A percentile compares a stretch with the other conserved stretches of the same genome.
These are phyloP conservation scores for Leccinum uliginosum DNA, from an alignment of 768 basidiomycete species.

Conservation along the genomic window DNA sequence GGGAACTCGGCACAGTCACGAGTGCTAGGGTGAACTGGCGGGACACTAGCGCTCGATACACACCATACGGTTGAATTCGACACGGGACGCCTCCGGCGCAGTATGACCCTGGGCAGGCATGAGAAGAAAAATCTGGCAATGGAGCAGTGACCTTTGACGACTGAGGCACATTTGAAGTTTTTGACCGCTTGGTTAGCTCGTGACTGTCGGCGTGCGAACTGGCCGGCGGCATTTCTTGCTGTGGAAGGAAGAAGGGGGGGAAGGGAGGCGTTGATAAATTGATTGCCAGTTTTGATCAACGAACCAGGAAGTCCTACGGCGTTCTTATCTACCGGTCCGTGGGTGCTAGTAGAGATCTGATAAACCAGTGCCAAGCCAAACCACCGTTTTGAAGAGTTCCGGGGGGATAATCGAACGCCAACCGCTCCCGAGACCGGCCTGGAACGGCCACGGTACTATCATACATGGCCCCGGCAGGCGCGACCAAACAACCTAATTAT, in stretches of 20 bases:
- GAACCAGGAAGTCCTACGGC: background rate
- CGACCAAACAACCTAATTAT: background rate
- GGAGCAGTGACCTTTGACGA: background rate
- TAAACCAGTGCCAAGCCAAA: background rate
- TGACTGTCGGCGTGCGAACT: conserved; percentile 11
- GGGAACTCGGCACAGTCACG: background rate
- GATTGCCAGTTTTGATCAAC: background rate
- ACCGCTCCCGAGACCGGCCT: background rate
- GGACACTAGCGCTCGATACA: background rate
- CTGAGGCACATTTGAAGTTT: conserved; percentile 9
- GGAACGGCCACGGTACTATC: background rate
- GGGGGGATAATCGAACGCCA: background rate
- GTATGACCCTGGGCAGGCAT: conserved; percentile 5
- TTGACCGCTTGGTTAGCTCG: background rate
- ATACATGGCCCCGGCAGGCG: too few species aligned
- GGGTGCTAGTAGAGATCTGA: background rate
- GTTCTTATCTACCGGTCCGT: background rate
- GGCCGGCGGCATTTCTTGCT: background rate
- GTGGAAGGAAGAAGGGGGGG: background rate
- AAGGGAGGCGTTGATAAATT: background rate
- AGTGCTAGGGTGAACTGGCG: background rate
- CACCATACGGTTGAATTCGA: background rate
- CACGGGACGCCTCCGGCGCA: background rate
- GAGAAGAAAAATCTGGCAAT: background rate
- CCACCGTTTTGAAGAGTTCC: background rate